These are phyloP conservation scores for Aspergillus sp. DNA, from an alignment of 2,329 filamentous ascomycete species.

Conservation along the genomic window DNA sequence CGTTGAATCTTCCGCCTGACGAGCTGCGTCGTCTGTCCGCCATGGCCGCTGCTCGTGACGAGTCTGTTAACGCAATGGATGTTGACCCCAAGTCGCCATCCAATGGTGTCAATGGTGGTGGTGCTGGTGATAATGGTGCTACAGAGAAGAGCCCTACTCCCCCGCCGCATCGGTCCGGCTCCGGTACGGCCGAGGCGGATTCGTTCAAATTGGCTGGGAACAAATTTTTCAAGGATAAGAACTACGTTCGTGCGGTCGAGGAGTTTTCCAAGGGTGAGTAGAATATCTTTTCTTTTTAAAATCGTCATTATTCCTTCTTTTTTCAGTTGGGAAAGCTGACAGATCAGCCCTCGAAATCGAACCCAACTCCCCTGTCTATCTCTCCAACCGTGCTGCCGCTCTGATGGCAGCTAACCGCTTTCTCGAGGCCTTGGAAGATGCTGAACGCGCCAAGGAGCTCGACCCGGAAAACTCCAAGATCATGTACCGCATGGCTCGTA, in stretches of 20 bases:
- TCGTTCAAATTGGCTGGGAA: slow-evolving; percentile 88
- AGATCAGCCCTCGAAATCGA: slow-evolving; percentile 73
- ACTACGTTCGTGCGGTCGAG: slow-evolving; percentile 78
- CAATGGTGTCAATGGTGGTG: slow-evolving; percentile 30
- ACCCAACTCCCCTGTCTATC: slow-evolving; percentile 77
- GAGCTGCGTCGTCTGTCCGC: slow-evolving; percentile 68
- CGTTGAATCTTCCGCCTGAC: slow-evolving; percentile 82
- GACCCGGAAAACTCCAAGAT: slow-evolving; percentile 85
- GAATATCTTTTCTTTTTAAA: background rate
- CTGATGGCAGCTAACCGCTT: slow-evolving; percentile 83
- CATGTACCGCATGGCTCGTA: slow-evolving; percentile 74
- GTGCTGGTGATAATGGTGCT: no score
- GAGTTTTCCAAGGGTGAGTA: slow-evolving; percentile 86
- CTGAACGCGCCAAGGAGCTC: slow-evolving; percentile 68
- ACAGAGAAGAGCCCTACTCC: slow-evolving; percentile 38
- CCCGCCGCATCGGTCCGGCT: slow-evolving; percentile 42
- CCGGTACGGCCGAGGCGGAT: slow-evolving; percentile 67
- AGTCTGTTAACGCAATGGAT: slow-evolving; percentile 61
- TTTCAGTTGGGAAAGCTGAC: slow-evolving; percentile 3
- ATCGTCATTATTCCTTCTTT: background rate
- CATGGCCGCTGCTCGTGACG: slow-evolving; percentile 42
- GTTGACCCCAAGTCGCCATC: slow-evolving; percentile 55
- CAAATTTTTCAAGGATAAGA: slow-evolving; percentile 91
- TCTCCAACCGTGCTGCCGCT: slow-evolving; percentile 90
- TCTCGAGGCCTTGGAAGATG: slow-evolving; percentile 75